Percentiles rank a stretch among this genome's conserved stretches.
Evolutionary conservation across 1,284 basidiomycete genomes (phyloP).

Genomic region (Malassezia arunalokei): DNA sequence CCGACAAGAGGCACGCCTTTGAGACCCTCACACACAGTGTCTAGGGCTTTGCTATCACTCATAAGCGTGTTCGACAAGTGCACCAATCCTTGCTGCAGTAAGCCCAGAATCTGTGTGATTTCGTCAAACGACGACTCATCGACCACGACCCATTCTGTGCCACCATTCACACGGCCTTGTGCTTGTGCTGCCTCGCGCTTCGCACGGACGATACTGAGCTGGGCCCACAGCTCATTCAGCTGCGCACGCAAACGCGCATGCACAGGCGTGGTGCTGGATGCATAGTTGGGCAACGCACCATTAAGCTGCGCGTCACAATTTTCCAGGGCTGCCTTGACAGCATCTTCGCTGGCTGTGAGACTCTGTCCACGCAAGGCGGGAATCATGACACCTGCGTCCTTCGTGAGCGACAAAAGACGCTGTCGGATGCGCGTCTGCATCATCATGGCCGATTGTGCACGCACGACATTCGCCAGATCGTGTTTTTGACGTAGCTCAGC

Average conservation of each 20-base stretch:
- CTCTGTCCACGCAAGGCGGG: slow-evolving; percentile 30
- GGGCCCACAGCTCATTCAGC: slow-evolving; percentile 43
- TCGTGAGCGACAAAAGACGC: slow-evolving; percentile 24
- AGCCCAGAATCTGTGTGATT: slow-evolving; percentile 24
- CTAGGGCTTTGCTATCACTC: slow-evolving; percentile 29
- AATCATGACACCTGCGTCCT: slow-evolving; percentile 26
- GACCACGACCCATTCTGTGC: slow-evolving; percentile 41
- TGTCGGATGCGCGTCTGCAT: slow-evolving; percentile 36
- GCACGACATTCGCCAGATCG: slow-evolving; percentile 27
- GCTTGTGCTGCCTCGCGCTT: slow-evolving; percentile 26
- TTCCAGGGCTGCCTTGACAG: slow-evolving; percentile 26
- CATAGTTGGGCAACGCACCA: not conserved
- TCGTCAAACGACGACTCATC: slow-evolving; percentile 35
- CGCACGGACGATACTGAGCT: slow-evolving; percentile 34
- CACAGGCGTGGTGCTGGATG: not conserved
- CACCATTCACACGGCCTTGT: slow-evolving; percentile 19
- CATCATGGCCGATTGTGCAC: slow-evolving; percentile 24
- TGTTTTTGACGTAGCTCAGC: slow-evolving; percentile 31
- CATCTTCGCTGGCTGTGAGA: slow-evolving; percentile 31
- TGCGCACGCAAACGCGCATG: slow-evolving; percentile 26
- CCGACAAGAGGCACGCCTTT: slow-evolving; percentile 33
- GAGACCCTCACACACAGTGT: slow-evolving; percentile 31
- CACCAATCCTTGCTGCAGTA: slow-evolving; percentile 37
- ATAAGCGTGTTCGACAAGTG: slow-evolving; percentile 36
- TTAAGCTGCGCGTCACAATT: slow-evolving; percentile 38